phyloP scores from a whole-genome alignment of 2,329 filamentous ascomycete species.

The Alternaria ventricosa region DNA sequence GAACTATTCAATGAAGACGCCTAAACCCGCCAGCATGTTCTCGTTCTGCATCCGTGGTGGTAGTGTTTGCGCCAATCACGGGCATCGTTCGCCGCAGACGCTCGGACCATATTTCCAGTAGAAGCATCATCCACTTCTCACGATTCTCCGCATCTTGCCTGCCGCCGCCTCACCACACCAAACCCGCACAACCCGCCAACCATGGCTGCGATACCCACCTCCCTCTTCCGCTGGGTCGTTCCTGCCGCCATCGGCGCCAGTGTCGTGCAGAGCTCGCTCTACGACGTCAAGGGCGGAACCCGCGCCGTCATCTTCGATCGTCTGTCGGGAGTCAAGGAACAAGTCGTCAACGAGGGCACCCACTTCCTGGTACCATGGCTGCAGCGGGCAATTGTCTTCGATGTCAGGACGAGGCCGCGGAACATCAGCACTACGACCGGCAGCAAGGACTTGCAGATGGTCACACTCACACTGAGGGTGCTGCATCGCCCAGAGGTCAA shows the following conservation, averaged over 20 bases:
- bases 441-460: slow-evolving; percentile 99
- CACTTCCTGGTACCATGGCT: slow-evolving; percentile 97
- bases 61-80: slow-evolving; percentile 21
- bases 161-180: slow-evolving; percentile 26
- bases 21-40: not conserved
- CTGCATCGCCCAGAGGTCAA: slow-evolving; percentile 93
- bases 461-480: slow-evolving; percentile 95
- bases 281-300: slow-evolving; percentile 95
- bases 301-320: slow-evolving; percentile 98
- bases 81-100: slow-evolving; percentile 15
- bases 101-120: slow-evolving; percentile 13
- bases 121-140: slow-evolving; percentile 19
- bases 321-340: slow-evolving; percentile 87
- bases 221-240: slow-evolving; percentile 64
- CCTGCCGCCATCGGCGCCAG: slow-evolving; percentile 73
- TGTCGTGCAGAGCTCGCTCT: slow-evolving; percentile 79
- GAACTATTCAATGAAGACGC: not conserved
- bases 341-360: slow-evolving; percentile 92
- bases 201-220: slow-evolving; percentile 44
- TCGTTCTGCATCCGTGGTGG: not conserved
- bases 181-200: slow-evolving; percentile 31
- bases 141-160: slow-evolving; percentile 20
- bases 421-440: slow-evolving; percentile 98
- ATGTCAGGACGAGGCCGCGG: slow-evolving; percentile 95
- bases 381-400: slow-evolving; percentile 92